Conservation (phyloP, 2,329 filamentous ascomycete genomes). For the Phialocephala subalpina region DNA sequence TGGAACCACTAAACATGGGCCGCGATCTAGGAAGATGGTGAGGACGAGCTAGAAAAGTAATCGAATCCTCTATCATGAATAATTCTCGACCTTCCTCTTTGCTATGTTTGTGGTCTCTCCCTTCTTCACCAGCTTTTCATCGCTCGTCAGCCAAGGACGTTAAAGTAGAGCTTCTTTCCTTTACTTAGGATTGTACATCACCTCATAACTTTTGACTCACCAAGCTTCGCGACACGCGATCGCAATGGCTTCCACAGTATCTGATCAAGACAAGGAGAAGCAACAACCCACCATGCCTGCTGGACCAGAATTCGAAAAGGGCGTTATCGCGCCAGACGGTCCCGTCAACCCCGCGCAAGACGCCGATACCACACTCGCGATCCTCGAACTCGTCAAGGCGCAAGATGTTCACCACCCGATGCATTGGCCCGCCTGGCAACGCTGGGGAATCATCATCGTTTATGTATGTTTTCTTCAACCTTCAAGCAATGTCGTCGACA, state of each 20-base stretch:
- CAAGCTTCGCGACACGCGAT: not conserved
- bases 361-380: conserved; percentile 31
- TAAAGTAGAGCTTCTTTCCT: conserved; percentile 4
- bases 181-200: not conserved
- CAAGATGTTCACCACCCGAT: conserved; percentile 41
- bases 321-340: conserved; percentile 14
- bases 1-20: conserved; percentile 11
- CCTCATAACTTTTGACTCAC: no score
- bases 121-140: not conserved
- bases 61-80: conserved; percentile 8
- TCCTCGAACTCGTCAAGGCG: conserved; percentile 38
- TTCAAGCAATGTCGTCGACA: not conserved
- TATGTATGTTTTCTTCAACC: conserved; percentile 20
- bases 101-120: not conserved
- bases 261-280: conserved; percentile 19
- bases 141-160: conserved; percentile 6
- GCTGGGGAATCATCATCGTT: conserved; percentile 34
- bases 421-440: conserved; percentile 40
- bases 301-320: conserved; percentile 24
- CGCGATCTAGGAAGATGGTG: not conserved
- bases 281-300: conserved; percentile 3
- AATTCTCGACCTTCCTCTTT: not conserved
- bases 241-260: conserved; percentile 10
- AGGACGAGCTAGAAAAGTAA: conserved; percentile 6
- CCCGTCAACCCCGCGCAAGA: conserved; percentile 20